Percentiles rank a stretch among this genome's conserved stretches.
Evolutionary conservation across 176 grass and related monocot species (phyloP).

Genomic region (Bromus sterilis): DNA sequence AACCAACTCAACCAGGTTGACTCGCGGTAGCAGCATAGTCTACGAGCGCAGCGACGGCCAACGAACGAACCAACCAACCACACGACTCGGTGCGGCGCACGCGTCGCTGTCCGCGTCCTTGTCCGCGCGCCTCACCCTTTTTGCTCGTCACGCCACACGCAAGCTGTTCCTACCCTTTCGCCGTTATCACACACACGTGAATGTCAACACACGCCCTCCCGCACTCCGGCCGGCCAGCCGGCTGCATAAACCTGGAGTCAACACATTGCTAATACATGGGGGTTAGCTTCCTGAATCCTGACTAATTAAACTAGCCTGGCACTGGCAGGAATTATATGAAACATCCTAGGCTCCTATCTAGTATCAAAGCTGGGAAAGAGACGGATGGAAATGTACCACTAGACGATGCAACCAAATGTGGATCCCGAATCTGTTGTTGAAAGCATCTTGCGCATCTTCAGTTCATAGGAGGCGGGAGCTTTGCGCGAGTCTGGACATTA

Average conservation of each 20-base stretch:
- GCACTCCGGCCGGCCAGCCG: neutral
- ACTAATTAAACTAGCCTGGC: neutral
- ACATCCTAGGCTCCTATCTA: neutral
- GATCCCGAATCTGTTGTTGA: no score
- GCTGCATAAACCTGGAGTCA: neutral
- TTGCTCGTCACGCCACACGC: neutral
- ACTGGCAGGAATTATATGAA: no score
- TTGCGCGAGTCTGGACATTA: no score
- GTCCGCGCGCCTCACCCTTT: neutral
- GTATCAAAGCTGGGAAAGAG: neutral
- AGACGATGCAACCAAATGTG: neutral
- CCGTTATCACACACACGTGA: neutral
- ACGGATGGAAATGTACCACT: neutral
- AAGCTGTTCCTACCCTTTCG: neutral
- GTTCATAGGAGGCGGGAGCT: no score
- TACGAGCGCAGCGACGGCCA: neutral
- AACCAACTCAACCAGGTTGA: no score
- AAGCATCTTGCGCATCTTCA: no score
- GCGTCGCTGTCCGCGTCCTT: neutral
- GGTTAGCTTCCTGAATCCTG: neutral
- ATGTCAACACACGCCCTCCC: neutral
- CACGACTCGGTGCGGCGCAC: neutral
- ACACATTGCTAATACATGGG: neutral
- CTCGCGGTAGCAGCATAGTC: no score
- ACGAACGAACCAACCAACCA: neutral